A percentile compares a stretch with the other conserved stretches of the same genome.
phyloP scores from a whole-genome alignment of 108 stramenopile genomes.

The Skeletonema grethae region DNA sequence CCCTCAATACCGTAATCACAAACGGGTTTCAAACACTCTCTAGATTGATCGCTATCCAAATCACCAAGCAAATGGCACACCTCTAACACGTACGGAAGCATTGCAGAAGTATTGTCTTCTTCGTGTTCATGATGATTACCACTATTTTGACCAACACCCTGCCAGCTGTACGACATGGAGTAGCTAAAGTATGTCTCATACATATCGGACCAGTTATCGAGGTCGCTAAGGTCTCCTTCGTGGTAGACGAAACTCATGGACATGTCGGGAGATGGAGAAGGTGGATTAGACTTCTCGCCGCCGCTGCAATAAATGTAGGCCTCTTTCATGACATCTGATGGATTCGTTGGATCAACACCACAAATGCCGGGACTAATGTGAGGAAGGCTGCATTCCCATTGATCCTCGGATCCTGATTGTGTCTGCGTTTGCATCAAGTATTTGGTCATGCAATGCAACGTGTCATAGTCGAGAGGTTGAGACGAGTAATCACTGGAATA shows the following conservation, averaged over 20 bases:
- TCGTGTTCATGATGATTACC: slow-evolving; percentile 6
- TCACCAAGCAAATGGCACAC: slow-evolving; percentile 27
- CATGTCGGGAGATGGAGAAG: slow-evolving; percentile 10
- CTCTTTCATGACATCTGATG: neutral
- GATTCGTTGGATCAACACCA: neutral
- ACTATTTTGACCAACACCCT: neutral
- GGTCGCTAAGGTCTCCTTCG: neutral
- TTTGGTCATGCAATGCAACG: slow-evolving; percentile 28
- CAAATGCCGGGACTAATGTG: slow-evolving; percentile 12
- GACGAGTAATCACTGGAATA: neutral
- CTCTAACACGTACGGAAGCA: slow-evolving; percentile 16
- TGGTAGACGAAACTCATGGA: slow-evolving; percentile 32
- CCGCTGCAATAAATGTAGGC: slow-evolving; percentile 2
- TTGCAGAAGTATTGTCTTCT: neutral
- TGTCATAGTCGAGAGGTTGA: slow-evolving; percentile 21
- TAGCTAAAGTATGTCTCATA: slow-evolving; percentile 3
- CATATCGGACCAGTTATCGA: slow-evolving; percentile 6
- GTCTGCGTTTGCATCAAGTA: slow-evolving; percentile 12
- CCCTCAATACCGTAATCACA: slow-evolving; percentile 32
- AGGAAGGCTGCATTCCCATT: slow-evolving; percentile 11
- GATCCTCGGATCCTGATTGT: neutral
- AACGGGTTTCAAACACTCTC: slow-evolving; percentile 22
- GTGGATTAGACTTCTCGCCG: neutral
- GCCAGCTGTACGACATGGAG: slow-evolving; percentile 22
- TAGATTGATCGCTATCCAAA: slow-evolving; percentile 6